Base-by-base conservation (phyloP, 331 rosid genomes). In the Pyrus hybrid region DNA sequence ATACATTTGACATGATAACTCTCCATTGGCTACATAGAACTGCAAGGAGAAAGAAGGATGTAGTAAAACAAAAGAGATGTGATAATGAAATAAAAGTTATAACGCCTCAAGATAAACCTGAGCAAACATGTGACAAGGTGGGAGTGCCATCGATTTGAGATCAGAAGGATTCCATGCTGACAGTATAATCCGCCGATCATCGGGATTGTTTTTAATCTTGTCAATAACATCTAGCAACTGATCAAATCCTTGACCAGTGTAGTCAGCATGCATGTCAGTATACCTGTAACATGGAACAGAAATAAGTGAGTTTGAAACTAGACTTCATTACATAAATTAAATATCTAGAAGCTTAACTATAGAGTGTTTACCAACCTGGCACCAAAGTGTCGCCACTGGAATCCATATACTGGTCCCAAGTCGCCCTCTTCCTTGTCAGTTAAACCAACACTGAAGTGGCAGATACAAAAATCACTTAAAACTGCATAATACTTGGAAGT, bases 341-440 rank as follows among this genome's bases (percentile, higher is more conserved):
- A 45, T 57, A 65, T 63, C 28, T n/a, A 63, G 57, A 58, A 72
- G 49, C 43, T 37, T 58, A 76, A 28, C 67, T 78, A 37, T n/a
- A 45, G 8, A 26, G 32, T 68, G 68, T 78, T 81, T 73, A 84
- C 96, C 70, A 77, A 95, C 99, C 88, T 90, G 63, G 97, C 99
- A 73, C 99, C 99, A 76, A 95, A 95, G 80, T 95, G 96, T 74
- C 99, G 91, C 99, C 99, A 95, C 77, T 95, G 99, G 76, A 95
- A 95, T 49, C 99, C 99, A 79, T 95, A 95, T 53, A 95, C 91
- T 33, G 99, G 97, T 74, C 99, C 99, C 74, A 95, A 85, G 90
- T 95, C 99, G 29, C 97, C 97, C 79, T 89, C 96, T 85, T 90
- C 93, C 87, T 95, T 86, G 45, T 88, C 93, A 72, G 77, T 83